Evolutionary conservation across 1,139 yeast genomes (phyloP).

Genomic region (Candida sp.): DNA sequence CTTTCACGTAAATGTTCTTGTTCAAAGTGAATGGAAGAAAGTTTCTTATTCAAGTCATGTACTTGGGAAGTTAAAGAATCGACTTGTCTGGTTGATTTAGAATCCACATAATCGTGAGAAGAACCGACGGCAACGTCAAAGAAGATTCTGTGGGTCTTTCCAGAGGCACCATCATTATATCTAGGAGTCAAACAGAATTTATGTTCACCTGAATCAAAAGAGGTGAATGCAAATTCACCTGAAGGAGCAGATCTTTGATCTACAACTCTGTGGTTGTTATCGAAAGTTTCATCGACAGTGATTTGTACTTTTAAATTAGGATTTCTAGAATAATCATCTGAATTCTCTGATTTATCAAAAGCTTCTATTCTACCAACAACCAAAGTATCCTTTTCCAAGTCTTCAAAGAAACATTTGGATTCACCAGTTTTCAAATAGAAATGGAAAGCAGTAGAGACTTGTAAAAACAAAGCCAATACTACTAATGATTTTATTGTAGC

Average conservation of each 20-base stretch:
- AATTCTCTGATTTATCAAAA: slow-evolving; percentile 29
- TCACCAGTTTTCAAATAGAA: slow-evolving; percentile 45
- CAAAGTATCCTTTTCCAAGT: slow-evolving; percentile 38
- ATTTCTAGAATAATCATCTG: slow-evolving; percentile 27
- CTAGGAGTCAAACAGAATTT: slow-evolving; percentile 45
- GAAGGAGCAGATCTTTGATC: slow-evolving; percentile 35
- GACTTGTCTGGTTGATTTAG: slow-evolving; percentile 42
- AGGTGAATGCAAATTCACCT: slow-evolving; percentile 43
- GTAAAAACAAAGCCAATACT: slow-evolving; percentile 11
- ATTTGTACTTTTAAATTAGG: slow-evolving; percentile 32
- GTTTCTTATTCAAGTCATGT: slow-evolving; percentile 37
- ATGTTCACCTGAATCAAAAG: slow-evolving; percentile 46
- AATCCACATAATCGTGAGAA: slow-evolving; percentile 45
- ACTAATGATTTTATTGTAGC: slow-evolving; percentile 7
- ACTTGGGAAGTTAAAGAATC: slow-evolving; percentile 40
- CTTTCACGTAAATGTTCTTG: slow-evolving; percentile 47
- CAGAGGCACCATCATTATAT: slow-evolving; percentile 32
- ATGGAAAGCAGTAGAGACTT: slow-evolving; percentile 32
- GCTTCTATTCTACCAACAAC: slow-evolving; percentile 47
- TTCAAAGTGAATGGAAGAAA: slow-evolving; percentile 42
- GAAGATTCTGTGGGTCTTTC: slow-evolving; percentile 38
- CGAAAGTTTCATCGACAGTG: slow-evolving; percentile 46
- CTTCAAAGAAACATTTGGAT: slow-evolving; percentile 46
- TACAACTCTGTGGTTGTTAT: slow-evolving; percentile 43
- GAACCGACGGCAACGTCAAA: slow-evolving; percentile 48